phyloP scores from a whole-genome alignment of 805 yeast genomes.

The Saturnispora mendoncae region DNA sequence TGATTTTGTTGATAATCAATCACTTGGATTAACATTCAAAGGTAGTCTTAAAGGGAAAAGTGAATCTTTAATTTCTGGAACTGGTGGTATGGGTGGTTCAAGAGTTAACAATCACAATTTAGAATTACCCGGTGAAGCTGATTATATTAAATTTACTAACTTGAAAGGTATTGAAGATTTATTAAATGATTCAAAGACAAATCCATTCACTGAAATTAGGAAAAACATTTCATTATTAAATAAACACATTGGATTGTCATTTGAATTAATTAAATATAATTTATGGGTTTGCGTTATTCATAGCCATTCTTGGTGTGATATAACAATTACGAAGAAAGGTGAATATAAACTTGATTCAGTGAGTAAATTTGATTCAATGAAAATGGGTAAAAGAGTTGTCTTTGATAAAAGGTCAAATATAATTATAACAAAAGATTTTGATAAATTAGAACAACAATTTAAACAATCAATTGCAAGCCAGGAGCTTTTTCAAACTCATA shows the following conservation, averaged over 20 bases:
- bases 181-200: constrained; percentile 8
- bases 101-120: constrained; percentile 5
- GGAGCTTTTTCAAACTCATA: too few species aligned
- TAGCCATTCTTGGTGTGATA: constrained; percentile 10
- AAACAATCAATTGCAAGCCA: background rate
- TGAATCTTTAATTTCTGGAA: constrained; percentile 7
- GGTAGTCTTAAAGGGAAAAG: constrained; percentile 21
- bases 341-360: constrained; percentile 9
- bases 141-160: constrained; percentile 24
- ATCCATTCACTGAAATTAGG: background rate
- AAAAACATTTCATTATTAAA: constrained; percentile 3
- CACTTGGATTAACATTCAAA: constrained; percentile 22
- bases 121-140: constrained; percentile 17
- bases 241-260: constrained; percentile 11
- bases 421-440: constrained; percentile 3
- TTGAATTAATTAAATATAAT: constrained; percentile 10
- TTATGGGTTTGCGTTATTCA: constrained; percentile 2
- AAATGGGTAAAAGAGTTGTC: background rate
- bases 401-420: background rate
- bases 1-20: constrained; percentile 63
- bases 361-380: constrained; percentile 9
- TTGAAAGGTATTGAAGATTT: constrained; percentile 24
- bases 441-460: background rate
- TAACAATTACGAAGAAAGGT: constrained; percentile 8
- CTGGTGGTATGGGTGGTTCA: constrained; percentile 1